phyloP scores from a whole-genome alignment of 768 basidiomycete genomes.

The Panus rudis region DNA sequence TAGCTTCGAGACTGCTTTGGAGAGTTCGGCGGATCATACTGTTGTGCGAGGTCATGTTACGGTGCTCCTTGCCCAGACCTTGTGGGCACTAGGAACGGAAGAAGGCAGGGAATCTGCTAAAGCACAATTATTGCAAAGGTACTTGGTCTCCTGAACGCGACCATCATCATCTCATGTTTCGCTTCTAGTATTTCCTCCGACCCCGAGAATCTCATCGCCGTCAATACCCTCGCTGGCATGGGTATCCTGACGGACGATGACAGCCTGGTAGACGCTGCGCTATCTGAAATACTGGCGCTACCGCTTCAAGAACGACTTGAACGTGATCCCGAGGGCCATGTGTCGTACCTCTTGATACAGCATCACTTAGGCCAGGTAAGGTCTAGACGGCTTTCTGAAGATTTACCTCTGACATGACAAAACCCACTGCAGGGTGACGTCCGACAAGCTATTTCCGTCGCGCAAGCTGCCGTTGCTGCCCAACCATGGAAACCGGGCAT shows the following conservation, averaged over 20 bases:
- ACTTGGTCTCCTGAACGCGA: constrained; percentile 15
- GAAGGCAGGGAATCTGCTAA: constrained; percentile 77
- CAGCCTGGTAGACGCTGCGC: constrained; percentile 74
- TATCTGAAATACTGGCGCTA: constrained; percentile 71
- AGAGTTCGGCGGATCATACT: constrained; percentile 41
- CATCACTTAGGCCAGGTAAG: constrained; percentile 69
- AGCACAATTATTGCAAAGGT: constrained; percentile 78
- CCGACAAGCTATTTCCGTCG: constrained; percentile 41
- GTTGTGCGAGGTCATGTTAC: constrained; percentile 58
- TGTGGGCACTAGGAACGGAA: constrained; percentile 76
- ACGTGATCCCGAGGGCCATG: constrained; percentile 65
- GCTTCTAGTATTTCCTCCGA: constrained; percentile 62
- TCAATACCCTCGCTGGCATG: constrained; percentile 84
- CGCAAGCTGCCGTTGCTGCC: constrained; percentile 49
- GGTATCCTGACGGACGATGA: constrained; percentile 77
- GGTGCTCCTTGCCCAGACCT: constrained; percentile 74
- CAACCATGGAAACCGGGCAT: constrained; percentile 47
- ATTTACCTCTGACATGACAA: constrained; percentile 39
- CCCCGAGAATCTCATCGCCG: constrained; percentile 71
- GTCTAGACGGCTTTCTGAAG: constrained; percentile 26
- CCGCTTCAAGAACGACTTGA: constrained; percentile 56
- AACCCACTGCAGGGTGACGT: constrained; percentile 40
- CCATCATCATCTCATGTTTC: not conserved
- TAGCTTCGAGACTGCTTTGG: constrained; percentile 61
- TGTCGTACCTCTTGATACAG: constrained; percentile 64